Percentiles rank a stretch among this genome's conserved stretches.
phyloP scores from a whole-genome alignment of 2,329 filamentous ascomycete species.

The Ambrosiella cleistominuta region DNA sequence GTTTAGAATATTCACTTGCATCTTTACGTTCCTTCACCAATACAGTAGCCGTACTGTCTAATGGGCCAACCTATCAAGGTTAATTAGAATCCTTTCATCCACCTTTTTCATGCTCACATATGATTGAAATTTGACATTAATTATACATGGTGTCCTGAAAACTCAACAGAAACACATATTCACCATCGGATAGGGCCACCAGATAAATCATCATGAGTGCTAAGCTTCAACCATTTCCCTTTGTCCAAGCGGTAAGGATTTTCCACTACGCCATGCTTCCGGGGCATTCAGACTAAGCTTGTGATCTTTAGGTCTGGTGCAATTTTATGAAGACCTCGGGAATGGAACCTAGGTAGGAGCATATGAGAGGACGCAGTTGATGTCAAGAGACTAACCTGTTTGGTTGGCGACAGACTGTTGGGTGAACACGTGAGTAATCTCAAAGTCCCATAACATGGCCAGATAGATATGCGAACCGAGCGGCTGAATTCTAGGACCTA shows the following conservation, averaged over 20 bases:
- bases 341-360: constrained; percentile 62
- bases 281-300: not conserved
- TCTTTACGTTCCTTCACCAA: no score
- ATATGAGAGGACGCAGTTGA: not conserved
- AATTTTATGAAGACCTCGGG: constrained; percentile 77
- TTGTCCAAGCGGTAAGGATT: constrained; percentile 10
- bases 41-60: no score
- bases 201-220: not conserved
- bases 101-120: no score
- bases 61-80: no score
- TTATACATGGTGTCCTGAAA: no score
- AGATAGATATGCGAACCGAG: not conserved
- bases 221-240: constrained; percentile 3
- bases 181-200: not conserved
- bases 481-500: not conserved
- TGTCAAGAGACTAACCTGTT: not conserved
- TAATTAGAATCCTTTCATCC: no score
- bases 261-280: not conserved
- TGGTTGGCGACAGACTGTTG: constrained; percentile 20
- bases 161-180: no score
- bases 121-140: no score
- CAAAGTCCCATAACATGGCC: no score
- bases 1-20: no score
- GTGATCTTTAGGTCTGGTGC: constrained; percentile 48
- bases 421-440: constrained; percentile 23